phyloP scores from a whole-genome alignment of 2,329 filamentous ascomycete species.

The Stagonosporopsis vannaccii region DNA sequence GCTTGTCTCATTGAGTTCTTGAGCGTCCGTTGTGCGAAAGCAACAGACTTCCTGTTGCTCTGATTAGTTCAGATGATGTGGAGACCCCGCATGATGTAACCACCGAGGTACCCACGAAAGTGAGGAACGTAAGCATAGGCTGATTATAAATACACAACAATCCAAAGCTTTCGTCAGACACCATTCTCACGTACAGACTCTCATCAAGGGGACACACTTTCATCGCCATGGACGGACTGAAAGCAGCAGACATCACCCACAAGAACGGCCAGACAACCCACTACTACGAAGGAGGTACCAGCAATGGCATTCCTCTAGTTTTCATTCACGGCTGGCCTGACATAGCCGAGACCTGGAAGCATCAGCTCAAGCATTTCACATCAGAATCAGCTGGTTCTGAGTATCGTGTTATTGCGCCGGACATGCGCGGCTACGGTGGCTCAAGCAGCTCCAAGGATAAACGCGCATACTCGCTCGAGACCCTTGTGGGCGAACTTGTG shows the following conservation, averaged over 20 bases:
- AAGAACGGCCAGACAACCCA: slow-evolving; percentile 31
- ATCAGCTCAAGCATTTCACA: slow-evolving; percentile 44
- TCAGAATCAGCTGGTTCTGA: slow-evolving; percentile 33
- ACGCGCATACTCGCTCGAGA: slow-evolving; percentile 43
- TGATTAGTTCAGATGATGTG: neutral
- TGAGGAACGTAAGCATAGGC: neutral
- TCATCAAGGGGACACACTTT: neutral
- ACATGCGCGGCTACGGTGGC: slow-evolving; percentile 49
- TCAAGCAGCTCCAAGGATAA: slow-evolving; percentile 22
- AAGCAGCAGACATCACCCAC: slow-evolving; percentile 27
- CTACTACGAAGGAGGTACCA: slow-evolving; percentile 35
- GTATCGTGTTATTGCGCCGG: slow-evolving; percentile 34
- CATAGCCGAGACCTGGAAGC: slow-evolving; percentile 47
- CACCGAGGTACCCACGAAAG: slow-evolving; percentile 1
- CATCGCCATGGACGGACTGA: slow-evolving; percentile 23
- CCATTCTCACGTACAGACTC: neutral
- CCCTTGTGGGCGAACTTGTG: slow-evolving; percentile 38
- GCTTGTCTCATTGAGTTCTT: too few species aligned
- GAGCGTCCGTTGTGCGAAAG: neutral
- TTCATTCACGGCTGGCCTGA: slow-evolving; percentile 48
- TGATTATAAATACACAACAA: too few species aligned
- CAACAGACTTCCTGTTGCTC: neutral
- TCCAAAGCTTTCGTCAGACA: neutral
- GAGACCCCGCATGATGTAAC: slow-evolving; percentile 12
- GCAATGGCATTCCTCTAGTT: slow-evolving; percentile 31